These are phyloP conservation scores for Fusarium fujikuroi DNA, from an alignment of 2,329 filamentous ascomycete species.

Conservation along the genomic window DNA sequence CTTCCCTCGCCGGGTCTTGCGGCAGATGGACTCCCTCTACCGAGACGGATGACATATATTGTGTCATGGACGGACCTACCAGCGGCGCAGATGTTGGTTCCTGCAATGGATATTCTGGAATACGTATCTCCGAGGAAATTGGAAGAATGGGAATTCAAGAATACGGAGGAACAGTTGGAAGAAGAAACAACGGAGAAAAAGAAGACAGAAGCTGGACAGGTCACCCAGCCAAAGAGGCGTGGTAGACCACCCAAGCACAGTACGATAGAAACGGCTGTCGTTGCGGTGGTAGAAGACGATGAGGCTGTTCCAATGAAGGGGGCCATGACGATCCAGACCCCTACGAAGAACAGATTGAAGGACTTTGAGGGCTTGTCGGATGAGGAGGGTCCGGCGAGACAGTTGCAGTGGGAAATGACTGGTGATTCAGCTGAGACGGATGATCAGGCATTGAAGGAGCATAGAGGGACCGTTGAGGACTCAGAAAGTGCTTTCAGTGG, in stretches of 20 bases:
- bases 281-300: conserved; percentile 42
- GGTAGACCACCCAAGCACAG: conserved; percentile 47
- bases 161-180: conserved; percentile 56
- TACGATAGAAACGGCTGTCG: conserved; percentile 48
- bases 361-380: conserved; percentile 48
- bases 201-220: conserved; percentile 38
- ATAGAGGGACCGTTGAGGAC: not conserved
- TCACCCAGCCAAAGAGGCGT: conserved; percentile 35
- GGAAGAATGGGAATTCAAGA: conserved; percentile 66
- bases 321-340: conserved; percentile 51
- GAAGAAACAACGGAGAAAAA: conserved; percentile 48
- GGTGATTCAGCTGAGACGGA: conserved; percentile 6
- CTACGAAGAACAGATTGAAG: conserved; percentile 47
- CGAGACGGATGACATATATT: conserved; percentile 62
- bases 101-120: conserved; percentile 61
- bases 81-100: conserved; percentile 58
- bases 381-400: conserved; percentile 45
- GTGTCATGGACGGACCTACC: conserved; percentile 66
- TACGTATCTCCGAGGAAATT: conserved; percentile 67
- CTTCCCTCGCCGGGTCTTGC: conserved; percentile 52
- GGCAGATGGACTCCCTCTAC: conserved; percentile 50
- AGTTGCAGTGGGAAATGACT: conserved; percentile 41
- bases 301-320: conserved; percentile 44
- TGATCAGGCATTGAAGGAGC: not conserved
- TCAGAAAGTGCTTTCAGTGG: not conserved